A percentile compares a stretch with the other conserved stretches of the same genome.
Evolutionary conservation across 441 rosid species (phyloP).

Genomic region (Corymbia citriodora): DNA sequence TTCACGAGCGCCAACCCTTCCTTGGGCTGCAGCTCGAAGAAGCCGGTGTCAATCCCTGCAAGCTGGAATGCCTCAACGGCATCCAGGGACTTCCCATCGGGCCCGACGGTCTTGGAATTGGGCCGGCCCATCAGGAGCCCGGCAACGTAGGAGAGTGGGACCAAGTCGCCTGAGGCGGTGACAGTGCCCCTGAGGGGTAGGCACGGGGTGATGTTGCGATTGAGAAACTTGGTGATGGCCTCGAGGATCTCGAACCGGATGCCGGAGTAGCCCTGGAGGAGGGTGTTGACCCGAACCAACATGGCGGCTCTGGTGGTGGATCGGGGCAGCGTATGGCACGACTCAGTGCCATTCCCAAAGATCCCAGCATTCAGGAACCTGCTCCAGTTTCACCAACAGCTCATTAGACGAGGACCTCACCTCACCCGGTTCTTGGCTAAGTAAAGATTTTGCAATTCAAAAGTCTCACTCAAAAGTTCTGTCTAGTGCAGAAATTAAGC

Average conservation of each 20-base stretch:
- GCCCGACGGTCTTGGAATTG: slow-evolving; percentile 51
- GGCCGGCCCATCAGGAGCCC: slow-evolving; percentile 51
- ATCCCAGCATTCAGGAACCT: slow-evolving; percentile 68
- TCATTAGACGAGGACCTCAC: not conserved
- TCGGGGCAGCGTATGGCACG: slow-evolving; percentile 50
- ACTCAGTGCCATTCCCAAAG: slow-evolving; percentile 46
- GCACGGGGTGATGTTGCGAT: slow-evolving; percentile 55
- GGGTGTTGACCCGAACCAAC: slow-evolving; percentile 63
- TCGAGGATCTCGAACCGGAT: slow-evolving; percentile 65
- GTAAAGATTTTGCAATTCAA: not conserved
- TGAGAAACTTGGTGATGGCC: slow-evolving; percentile 50
- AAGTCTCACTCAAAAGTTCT: not conserved
- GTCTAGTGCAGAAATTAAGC: not conserved
- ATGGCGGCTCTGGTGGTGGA: slow-evolving; percentile 61
- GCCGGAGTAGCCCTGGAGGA: slow-evolving; percentile 60
- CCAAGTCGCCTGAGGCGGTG: slow-evolving; percentile 59
- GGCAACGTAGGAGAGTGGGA: slow-evolving; percentile 56
- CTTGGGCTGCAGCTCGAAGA: slow-evolving; percentile 58
- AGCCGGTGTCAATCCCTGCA: slow-evolving; percentile 35
- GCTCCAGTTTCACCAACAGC: not conserved
- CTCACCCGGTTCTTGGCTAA: not conserved
- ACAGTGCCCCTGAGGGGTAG: slow-evolving; percentile 62
- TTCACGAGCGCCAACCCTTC: slow-evolving; percentile 52
- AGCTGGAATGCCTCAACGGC: slow-evolving; percentile 31
- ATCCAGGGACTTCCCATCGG: slow-evolving; percentile 29